These are phyloP conservation scores for Trichophyton equinum DNA, from an alignment of 2,329 filamentous ascomycete genomes.

Conservation along the genomic window DNA sequence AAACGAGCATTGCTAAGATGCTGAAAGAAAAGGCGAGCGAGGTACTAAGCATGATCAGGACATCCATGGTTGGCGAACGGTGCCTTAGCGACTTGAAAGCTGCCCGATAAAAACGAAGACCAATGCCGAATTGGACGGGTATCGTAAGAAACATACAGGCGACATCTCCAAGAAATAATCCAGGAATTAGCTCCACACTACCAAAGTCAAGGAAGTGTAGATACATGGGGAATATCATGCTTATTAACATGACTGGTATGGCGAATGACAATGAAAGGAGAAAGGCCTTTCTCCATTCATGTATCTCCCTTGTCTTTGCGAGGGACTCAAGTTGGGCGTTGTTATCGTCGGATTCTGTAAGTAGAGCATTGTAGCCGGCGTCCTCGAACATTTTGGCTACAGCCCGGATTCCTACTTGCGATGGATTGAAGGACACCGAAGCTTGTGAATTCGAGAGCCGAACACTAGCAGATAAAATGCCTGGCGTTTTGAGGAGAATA, in stretches of 20 bases:
- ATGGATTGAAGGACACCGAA: slow-evolving; percentile 58
- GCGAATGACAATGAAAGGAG: slow-evolving; percentile 66
- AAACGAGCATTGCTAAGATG: slow-evolving; percentile 72
- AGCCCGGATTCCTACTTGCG: slow-evolving; percentile 61
- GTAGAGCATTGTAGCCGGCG: slow-evolving; percentile 75
- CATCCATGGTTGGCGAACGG: slow-evolving; percentile 91
- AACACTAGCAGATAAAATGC: slow-evolving; percentile 61
- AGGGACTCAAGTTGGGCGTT: slow-evolving; percentile 93
- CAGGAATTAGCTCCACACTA: slow-evolving; percentile 49
- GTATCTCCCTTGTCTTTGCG: slow-evolving; percentile 91
- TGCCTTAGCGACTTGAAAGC: slow-evolving; percentile 92
- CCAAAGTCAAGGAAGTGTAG: slow-evolving; percentile 67
- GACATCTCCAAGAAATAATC: slow-evolving; percentile 78
- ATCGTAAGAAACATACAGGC: slow-evolving; percentile 74
- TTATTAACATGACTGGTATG: slow-evolving; percentile 77
- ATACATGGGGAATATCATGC: slow-evolving; percentile 89
- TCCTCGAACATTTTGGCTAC: slow-evolving; percentile 73
- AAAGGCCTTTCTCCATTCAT: slow-evolving; percentile 80
- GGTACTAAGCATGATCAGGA: slow-evolving; percentile 84
- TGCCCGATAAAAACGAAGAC: slow-evolving; percentile 82
- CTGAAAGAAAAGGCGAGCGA: slow-evolving; percentile 96
- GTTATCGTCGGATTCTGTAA: slow-evolving; percentile 87
- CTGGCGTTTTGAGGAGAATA: slow-evolving; percentile 50
- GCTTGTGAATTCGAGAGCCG: slow-evolving; percentile 63
- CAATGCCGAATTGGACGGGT: slow-evolving; percentile 92